Evolutionary conservation across 257 asterid genomes (phyloP).

Genomic region (Solanum raphanifolium): DNA sequence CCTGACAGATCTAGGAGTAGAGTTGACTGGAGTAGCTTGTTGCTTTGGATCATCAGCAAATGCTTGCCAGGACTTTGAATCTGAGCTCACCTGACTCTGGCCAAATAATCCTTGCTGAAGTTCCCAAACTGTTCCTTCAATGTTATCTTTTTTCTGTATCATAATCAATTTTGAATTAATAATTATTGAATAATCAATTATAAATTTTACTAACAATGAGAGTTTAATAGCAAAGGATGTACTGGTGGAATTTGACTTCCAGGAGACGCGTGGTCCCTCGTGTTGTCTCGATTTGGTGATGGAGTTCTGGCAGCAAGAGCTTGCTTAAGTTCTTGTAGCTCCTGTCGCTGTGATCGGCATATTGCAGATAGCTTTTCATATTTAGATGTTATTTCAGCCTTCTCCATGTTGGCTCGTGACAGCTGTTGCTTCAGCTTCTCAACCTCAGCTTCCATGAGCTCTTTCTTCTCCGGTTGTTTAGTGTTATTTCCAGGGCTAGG

Average conservation of each 20-base stretch:
- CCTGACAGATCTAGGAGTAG: conserved; percentile 54
- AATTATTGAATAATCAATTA: not conserved
- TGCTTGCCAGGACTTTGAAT: conserved; percentile 77
- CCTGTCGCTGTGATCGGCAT: conserved; percentile 88
- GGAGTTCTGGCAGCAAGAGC: conserved; percentile 60
- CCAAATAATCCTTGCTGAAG: conserved; percentile 60
- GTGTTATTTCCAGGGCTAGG: conserved; percentile 34
- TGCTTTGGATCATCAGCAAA: conserved; percentile 46
- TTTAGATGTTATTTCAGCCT: conserved; percentile 74
- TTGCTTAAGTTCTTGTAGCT: conserved; percentile 84
- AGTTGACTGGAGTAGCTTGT: conserved; percentile 17
- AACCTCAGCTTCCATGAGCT: conserved; percentile 54
- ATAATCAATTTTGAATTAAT: not conserved
- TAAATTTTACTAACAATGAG: not conserved
- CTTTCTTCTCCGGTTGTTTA: conserved; percentile 46
- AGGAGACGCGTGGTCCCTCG: conserved; percentile 28
- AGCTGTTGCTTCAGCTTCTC: conserved; percentile 78
- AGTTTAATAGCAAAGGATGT: not conserved
- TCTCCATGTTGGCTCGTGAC: conserved; percentile 49
- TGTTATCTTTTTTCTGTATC: conserved; percentile 41
- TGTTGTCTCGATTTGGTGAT: conserved; percentile 47
- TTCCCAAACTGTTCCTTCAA: conserved; percentile 76
- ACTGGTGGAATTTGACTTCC: conserved; percentile 48
- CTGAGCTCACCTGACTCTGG: conserved; percentile 43
- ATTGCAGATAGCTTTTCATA: conserved; percentile 83